Base-by-base conservation (phyloP, 2,329 filamentous ascomycete species). In the Xylariales sp. region DNA sequence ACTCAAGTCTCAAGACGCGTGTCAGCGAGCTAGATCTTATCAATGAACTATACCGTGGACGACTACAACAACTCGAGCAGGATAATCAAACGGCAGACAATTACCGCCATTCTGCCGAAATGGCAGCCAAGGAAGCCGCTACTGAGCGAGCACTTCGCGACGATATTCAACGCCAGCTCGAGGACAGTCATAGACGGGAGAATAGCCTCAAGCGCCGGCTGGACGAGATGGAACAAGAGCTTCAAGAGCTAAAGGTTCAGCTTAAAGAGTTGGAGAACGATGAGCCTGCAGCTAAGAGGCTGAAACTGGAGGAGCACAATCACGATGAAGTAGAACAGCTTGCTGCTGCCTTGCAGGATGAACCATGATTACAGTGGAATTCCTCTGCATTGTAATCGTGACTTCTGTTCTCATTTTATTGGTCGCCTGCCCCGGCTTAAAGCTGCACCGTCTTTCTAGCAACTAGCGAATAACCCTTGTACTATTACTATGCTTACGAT, bases 21-120 rank as follows among this genome's bases (percentile, higher is more conserved):
- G 95, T 99, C 41, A 96, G 91, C 74, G 96, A 99, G 80, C 86
- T 99, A 30, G 96, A 99, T 78, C 88, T 99, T 60, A 97, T 99
- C 83, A 97, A 94, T 75, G 91, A 92, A 76, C 84, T 94, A 52
- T 94, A 93, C 79, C 86, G 90, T 58, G 90, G 90, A 45, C 88
- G 91, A 10, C 89, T 97, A 80, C 89, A 78, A 86, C 92, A 96
- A 77, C 84, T 96, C 12, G 93, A 97, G 77, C 88, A 90, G 72
- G 91, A 91, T 75, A 92, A 95, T 77, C 91, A 60, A 82, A 90
- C 76, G 81, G 89, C 76, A 84, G 87, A 71, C 81, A 89, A 81
- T 81, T 85, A 76, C 65, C 79, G 80, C 16, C 79, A 82, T 66
- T 74, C 78, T 23, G 84, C 86, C 67, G 86, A 89, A 66, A 84